Evolutionary conservation across 2,329 filamentous ascomycete species (phyloP), one percentile per base, ranked within the genome.

Genomic region (Anisogramma anomala): DNA sequence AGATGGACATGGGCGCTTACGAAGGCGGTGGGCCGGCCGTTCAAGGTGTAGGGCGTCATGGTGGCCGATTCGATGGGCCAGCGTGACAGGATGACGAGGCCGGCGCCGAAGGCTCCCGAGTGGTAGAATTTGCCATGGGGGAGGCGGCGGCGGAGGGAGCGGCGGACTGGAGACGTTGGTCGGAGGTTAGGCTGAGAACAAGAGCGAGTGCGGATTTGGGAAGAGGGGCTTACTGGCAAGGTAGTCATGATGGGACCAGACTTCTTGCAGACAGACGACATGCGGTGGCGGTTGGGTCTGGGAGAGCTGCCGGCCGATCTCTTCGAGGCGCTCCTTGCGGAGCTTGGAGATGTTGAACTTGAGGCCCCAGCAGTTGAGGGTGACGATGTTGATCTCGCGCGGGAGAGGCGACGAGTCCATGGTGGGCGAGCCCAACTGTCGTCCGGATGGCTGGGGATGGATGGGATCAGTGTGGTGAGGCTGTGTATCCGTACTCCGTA

Each of bases 361-460:
- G 47, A 96, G 77, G 38, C 91, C 91, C 89, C 91, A 96, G 75
- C 87, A 95, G 64, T 98, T 98, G 59, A 94, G 76, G 4, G 85
- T 91, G 50, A 95, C 66, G 51, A 96, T 71, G 55, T 83, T 81
- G 57, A 96, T 74, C 43, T 79, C 71, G 23, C 64, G 65, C 14
- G 72, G 75, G 50, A 55, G 58, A n/a, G 38, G 31, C 6, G 53
- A 49, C 41, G n/a, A n/a, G n/a, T 55, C 52, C 48, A 57, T 58
- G 7, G 13, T 36, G 28, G n/a, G 25, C 6, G 7, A 26, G 20
- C 8, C 2, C 23, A 15, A 9, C n/a, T 30, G 27, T 30, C 11
- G 19, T 8, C 13, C n/a, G n/a, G n/a, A n/a, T n/a, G n/a, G n/a
- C n/a, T n/a, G n/a, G n/a, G n/a, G n/a, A n/a, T n/a, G n/a, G n/a